These are phyloP conservation scores for Saccharomyces kudriavzevii DNA, from an alignment of 805 yeast species.

Conservation along the genomic window DNA sequence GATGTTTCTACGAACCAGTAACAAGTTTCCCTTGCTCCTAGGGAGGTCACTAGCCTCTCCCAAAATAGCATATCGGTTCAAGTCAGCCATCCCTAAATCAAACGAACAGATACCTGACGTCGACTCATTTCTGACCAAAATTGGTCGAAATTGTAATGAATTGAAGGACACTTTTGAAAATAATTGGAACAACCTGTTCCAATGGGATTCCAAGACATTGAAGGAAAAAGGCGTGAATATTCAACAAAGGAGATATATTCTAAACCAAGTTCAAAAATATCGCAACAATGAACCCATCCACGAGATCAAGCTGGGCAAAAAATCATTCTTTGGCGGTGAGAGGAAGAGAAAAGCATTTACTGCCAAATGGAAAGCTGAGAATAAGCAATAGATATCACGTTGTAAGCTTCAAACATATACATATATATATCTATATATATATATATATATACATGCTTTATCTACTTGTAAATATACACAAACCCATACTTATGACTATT, in stretches of 20 bases:
- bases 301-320: slow-evolving; percentile 60
- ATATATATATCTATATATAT: background rate
- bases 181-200: slow-evolving; percentile 60
- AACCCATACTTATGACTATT: background rate
- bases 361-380: slow-evolving; percentile 53
- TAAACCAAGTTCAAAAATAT: slow-evolving; percentile 64
- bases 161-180: slow-evolving; percentile 63
- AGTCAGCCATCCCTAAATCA: slow-evolving; percentile 39
- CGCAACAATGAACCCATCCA: slow-evolving; percentile 47
- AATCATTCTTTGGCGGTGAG: slow-evolving; percentile 77
- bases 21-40: background rate
- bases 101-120: slow-evolving; percentile 58
- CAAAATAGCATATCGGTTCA: background rate
- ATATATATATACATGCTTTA: background rate
- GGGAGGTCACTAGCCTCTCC: background rate
- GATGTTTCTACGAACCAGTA: background rate
- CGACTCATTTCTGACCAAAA: slow-evolving; percentile 58
- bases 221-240: slow-evolving; percentile 73
- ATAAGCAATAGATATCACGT: slow-evolving; percentile 26
- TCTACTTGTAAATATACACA: background rate
- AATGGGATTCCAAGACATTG: slow-evolving; percentile 44
- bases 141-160: slow-evolving; percentile 70
- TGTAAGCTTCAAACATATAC: background rate
- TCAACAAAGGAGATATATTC: slow-evolving; percentile 61
- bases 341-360: slow-evolving; percentile 60